Evolutionary conservation across 768 basidiomycete genomes (phyloP).

Genomic region (Termitomyces titanicus): DNA sequence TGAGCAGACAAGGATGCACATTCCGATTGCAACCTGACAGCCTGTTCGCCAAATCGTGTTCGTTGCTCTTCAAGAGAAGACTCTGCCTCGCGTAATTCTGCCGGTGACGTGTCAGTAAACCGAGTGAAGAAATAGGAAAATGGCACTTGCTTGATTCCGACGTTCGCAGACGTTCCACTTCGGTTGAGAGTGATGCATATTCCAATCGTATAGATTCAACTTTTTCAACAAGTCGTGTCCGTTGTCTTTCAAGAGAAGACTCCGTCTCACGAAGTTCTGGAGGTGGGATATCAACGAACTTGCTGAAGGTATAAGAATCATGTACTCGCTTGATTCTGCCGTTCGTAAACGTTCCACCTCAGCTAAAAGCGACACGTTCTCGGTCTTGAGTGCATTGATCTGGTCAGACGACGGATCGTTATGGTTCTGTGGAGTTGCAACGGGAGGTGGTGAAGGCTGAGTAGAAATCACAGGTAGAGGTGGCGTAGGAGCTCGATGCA

Average conservation of each 20-base stretch:
- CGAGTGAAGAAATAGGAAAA: not conserved
- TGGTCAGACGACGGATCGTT: conserved; percentile 15
- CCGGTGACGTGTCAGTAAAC: not conserved
- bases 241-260: conserved; percentile 18
- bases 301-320: not conserved
- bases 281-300: not conserved
- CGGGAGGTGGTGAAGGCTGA: not conserved
- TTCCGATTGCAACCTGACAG: conserved; percentile 22
- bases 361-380: conserved; percentile 18
- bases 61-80: conserved; percentile 21
- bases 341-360: conserved; percentile 15
- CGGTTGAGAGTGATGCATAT: conserved; percentile 21
- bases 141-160: not conserved
- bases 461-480: conserved; percentile 20
- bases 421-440: conserved; percentile 1
- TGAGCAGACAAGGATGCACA: conserved; percentile 24
- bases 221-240: conserved; percentile 10
- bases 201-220: conserved; percentile 21
- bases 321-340: conserved; percentile 8
- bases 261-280: conserved; percentile 3
- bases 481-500: conserved; percentile 43
- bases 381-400: conserved; percentile 15
- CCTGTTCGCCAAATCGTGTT: conserved; percentile 7
- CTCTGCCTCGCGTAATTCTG: conserved; percentile 1
- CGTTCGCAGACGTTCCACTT: conserved; percentile 23